A percentile compares a stretch with the other conserved stretches of the same genome.
These are phyloP conservation scores for Camellia japonica DNA, from an alignment of 148 eudicot genomes.

Conservation along the genomic window DNA sequence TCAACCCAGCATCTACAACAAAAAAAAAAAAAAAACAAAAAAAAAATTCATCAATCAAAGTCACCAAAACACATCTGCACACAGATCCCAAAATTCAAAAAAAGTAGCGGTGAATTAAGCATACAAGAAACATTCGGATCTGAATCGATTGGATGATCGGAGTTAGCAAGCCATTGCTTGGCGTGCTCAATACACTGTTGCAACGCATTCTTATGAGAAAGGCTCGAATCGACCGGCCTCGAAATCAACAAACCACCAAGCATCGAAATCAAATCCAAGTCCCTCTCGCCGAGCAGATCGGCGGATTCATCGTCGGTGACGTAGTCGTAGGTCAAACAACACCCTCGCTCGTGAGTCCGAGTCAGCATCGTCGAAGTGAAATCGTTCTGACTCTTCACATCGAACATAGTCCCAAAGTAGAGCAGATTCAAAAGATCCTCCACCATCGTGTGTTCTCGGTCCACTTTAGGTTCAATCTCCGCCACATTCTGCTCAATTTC, in stretches of 20 bases:
- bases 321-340: conserved; percentile 87
- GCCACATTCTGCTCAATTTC: not conserved
- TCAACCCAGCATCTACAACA: conserved; percentile 67
- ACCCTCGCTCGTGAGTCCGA: conserved; percentile 70
- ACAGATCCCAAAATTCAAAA: not conserved
- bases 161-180: conserved; percentile 57
- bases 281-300: conserved; percentile 59
- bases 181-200: conserved; percentile 63
- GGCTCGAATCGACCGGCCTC: conserved; percentile 57
- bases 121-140: conserved; percentile 63
- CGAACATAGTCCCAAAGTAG: conserved; percentile 78
- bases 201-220: conserved; percentile 72
- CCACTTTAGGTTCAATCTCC: not conserved
- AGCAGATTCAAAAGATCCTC: conserved; percentile 66
- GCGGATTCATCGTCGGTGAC: conserved; percentile 75
- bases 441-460: conserved; percentile 15
- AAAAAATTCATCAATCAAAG: not conserved
- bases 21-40: too few species aligned
- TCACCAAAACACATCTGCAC: not conserved
- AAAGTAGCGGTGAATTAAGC: not conserved
- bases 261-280: conserved; percentile 74
- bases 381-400: conserved; percentile 59
- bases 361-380: conserved; percentile 60
- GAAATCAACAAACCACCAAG: conserved; percentile 58
- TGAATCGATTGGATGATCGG: conserved; percentile 51